phyloP scores from a whole-genome alignment of 1,139 yeast species.

The Taphrina communis region DNA sequence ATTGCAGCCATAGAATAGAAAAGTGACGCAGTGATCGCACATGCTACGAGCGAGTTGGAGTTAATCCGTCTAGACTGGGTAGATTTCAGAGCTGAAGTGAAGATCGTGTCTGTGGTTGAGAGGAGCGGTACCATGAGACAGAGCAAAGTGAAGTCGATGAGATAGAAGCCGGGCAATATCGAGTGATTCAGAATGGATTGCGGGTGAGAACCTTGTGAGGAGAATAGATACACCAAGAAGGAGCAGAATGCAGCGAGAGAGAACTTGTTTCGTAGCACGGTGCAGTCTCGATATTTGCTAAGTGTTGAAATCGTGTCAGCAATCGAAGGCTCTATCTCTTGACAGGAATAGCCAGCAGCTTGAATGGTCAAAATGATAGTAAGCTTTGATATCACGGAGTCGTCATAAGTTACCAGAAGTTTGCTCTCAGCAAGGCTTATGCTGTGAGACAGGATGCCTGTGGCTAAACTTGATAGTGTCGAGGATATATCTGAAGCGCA shows the following conservation, averaged over 20 bases:
- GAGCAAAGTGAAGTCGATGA: constrained; percentile 63
- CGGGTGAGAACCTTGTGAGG: constrained; percentile 44
- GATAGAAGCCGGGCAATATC: constrained; percentile 51
- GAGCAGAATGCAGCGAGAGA: constrained; percentile 62
- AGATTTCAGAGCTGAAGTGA: constrained; percentile 67
- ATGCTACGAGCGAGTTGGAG: constrained; percentile 88
- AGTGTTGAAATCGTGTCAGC: constrained; percentile 50
- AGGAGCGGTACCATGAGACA: constrained; percentile 70
- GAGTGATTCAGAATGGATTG: constrained; percentile 46
- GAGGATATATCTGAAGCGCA: constrained; percentile 12
- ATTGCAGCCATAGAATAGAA: constrained; percentile 71
- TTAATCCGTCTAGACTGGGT: constrained; percentile 77
- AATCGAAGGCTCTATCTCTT: neutral
- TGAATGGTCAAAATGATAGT: neutral
- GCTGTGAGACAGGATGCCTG: constrained; percentile 11
- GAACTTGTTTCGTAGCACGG: constrained; percentile 68
- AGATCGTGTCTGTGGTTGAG: constrained; percentile 69
- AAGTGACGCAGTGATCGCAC: constrained; percentile 82
- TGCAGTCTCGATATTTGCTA: constrained; percentile 71
- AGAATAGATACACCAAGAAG: constrained; percentile 64
- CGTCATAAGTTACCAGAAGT: constrained; percentile 1
- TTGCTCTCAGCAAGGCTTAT: constrained; percentile 10
- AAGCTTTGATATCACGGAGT: neutral
- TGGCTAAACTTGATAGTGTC: neutral
- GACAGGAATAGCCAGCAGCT: constrained; percentile 13